phyloP scores from a whole-genome alignment of 2,329 filamentous ascomycete genomes.

The Scolecobasidium constrictum region DNA sequence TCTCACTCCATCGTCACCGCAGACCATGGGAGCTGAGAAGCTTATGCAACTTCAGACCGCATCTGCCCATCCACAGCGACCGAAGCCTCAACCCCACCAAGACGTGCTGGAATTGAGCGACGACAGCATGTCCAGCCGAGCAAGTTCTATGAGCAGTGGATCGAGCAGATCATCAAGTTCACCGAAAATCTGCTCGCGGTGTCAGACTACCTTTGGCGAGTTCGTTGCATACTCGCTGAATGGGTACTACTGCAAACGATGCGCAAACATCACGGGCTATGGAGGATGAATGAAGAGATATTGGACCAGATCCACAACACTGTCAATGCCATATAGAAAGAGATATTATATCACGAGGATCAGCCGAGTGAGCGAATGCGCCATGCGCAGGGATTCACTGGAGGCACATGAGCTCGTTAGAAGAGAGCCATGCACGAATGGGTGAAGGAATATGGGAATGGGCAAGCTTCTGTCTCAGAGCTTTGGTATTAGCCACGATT shows the following conservation, averaged over 20 bases:
- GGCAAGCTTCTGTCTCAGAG: too few species aligned
- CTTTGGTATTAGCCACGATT: too few species aligned
- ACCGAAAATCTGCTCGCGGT: slow-evolving; percentile 12
- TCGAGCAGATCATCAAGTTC: slow-evolving; percentile 8
- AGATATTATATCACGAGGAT: too few species aligned
- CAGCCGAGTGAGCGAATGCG: too few species aligned
- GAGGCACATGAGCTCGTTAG: too few species aligned
- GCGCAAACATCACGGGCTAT: slow-evolving; percentile 28
- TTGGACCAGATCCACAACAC: too few species aligned
- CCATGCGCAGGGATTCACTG: too few species aligned
- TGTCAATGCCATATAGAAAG: too few species aligned
- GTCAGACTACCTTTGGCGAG: slow-evolving; percentile 12
- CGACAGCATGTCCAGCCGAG: slow-evolving; percentile 5
- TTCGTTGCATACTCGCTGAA: slow-evolving; percentile 25
- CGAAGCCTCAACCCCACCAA: not conserved
- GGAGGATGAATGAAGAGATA: slow-evolving; percentile 4
- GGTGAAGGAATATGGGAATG: too few species aligned
- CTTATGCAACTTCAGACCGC: slow-evolving; percentile 27
- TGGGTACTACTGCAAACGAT: slow-evolving; percentile 29
- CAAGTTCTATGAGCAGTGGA: not conserved
- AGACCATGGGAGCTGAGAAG: slow-evolving; percentile 22
- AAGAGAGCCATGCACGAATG: too few species aligned
- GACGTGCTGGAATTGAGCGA: slow-evolving; percentile 11
- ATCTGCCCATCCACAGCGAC: slow-evolving; percentile 18
- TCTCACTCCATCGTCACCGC: slow-evolving; percentile 13